A percentile compares a stretch with the other conserved stretches of the same genome.
Evolutionary conservation across 2,329 filamentous ascomycete genomes (phyloP).

Genomic region (Penicillium sp.): DNA sequence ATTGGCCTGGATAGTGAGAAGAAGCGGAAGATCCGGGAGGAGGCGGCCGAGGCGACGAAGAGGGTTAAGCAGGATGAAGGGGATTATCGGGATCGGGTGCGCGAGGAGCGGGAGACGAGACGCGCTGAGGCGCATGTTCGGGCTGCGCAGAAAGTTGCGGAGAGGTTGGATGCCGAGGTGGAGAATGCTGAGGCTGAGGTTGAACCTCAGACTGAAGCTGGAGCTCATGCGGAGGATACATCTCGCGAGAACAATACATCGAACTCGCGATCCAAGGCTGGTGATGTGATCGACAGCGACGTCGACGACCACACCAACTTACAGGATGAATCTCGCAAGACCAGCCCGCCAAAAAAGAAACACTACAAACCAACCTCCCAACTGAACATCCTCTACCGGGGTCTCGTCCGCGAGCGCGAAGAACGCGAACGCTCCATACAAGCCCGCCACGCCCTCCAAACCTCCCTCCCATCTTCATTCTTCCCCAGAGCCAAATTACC

Average conservation of each 20-base stretch:
- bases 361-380: constrained; percentile 62
- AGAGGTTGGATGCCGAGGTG: constrained; percentile 71
- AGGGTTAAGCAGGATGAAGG: constrained; percentile 67
- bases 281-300: constrained; percentile 21
- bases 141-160: constrained; percentile 82
- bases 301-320: constrained; percentile 25
- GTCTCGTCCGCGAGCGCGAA: constrained; percentile 71
- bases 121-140: constrained; percentile 72
- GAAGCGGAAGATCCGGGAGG: constrained; percentile 75
- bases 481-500: constrained; percentile 58
- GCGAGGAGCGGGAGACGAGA: constrained; percentile 71
- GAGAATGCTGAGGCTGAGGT: constrained; percentile 31
- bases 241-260: not conserved
- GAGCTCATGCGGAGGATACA: not conserved
- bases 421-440: constrained; percentile 57
- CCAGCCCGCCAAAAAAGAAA: constrained; percentile 23
- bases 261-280: not conserved
- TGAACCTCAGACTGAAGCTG: constrained; percentile 9
- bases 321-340: not conserved
- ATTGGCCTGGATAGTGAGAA: constrained; percentile 84
- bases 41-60: constrained; percentile 64
- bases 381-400: constrained; percentile 80
- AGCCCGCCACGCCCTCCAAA: constrained; percentile 42
- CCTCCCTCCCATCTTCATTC: constrained; percentile 43
- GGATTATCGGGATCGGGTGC: constrained; percentile 75